A percentile compares a stretch with the other conserved stretches of the same genome.
phyloP scores from a whole-genome alignment of 2,329 filamentous ascomycete species.

The Mariannaea elegans region DNA sequence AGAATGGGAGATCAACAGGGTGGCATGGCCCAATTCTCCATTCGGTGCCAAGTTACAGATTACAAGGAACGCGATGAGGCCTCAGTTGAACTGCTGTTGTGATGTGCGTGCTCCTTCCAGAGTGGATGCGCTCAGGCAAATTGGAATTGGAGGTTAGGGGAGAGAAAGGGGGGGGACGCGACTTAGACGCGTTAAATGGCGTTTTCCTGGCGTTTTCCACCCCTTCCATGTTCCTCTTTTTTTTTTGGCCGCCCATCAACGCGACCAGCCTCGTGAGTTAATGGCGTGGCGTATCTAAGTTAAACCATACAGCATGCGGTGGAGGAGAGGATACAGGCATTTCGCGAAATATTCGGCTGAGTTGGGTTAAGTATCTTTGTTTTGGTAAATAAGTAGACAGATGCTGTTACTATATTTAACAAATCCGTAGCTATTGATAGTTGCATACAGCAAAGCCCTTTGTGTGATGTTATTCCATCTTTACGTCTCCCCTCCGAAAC shows the following conservation, averaged over 20 bases:
- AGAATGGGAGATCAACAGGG: too few species aligned
- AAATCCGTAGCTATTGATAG: too few species aligned
- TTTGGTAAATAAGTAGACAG: too few species aligned
- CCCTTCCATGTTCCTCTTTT: neutral
- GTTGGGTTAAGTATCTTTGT: neutral
- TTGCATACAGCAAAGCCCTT: too few species aligned
- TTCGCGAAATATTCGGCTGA: neutral
- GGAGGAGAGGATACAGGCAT: neutral
- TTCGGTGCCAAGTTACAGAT: neutral
- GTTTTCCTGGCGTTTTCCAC: slow-evolving; percentile 9
- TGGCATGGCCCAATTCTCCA: too few species aligned
- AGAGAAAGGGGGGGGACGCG: slow-evolving; percentile 26
- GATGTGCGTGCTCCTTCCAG: neutral
- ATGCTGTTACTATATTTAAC: too few species aligned
- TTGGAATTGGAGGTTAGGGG: slow-evolving; percentile 27
- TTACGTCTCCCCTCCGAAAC: too few species aligned
- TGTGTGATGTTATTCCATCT: too few species aligned
- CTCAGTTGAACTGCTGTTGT: neutral
- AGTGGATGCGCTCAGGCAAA: slow-evolving; percentile 12
- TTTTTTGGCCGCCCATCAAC: neutral
- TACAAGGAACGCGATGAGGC: neutral
- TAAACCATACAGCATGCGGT: neutral
- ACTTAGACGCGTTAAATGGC: slow-evolving; percentile 38
- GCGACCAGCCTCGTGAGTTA: slow-evolving; percentile 14
- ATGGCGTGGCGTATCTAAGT: slow-evolving; percentile 1